These are phyloP conservation scores for Gnaphalium uliginosum DNA, from an alignment of 129 eudicot species.

Conservation along the genomic window DNA sequence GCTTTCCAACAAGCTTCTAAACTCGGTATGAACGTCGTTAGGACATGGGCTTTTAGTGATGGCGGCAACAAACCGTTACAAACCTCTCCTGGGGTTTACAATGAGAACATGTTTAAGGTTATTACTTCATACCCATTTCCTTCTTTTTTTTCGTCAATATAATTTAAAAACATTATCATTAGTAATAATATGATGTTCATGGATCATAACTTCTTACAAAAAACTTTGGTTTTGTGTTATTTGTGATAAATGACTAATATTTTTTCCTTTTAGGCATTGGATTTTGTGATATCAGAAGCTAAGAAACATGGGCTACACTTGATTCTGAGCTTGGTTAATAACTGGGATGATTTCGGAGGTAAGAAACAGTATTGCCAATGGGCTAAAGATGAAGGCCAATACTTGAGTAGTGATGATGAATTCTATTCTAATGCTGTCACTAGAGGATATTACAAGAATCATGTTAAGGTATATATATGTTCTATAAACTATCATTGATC, in stretches of 20 bases:
- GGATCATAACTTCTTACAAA: neutral
- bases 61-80: slow-evolving; percentile 7
- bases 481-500: neutral
- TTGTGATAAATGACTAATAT: neutral
- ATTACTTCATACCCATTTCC: neutral
- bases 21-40: slow-evolving; percentile 5
- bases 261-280: neutral
- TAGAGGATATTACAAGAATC: slow-evolving; percentile 14
- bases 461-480: slow-evolving; percentile 9
- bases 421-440: slow-evolving; percentile 3
- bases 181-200: neutral
- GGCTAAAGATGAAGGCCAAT: slow-evolving; percentile 2
- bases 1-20: slow-evolving; percentile 5
- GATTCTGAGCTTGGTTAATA: slow-evolving; percentile 9
- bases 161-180: neutral
- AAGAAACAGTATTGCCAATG: neutral
- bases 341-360: slow-evolving; percentile 17
- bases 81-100: slow-evolving; percentile 7
- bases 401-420: slow-evolving; percentile 7
- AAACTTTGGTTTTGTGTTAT: neutral
- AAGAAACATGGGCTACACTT: neutral
- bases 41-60: slow-evolving; percentile 16
- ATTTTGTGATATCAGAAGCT: slow-evolving; percentile 13
- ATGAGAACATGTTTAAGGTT: slow-evolving; percentile 5
- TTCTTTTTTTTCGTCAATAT: neutral